A percentile compares a stretch with the other conserved stretches of the same genome.
Conservation (phyloP, 371 early-diverging fungal species). For the Thermomucor indicae-seudaticae region DNA sequence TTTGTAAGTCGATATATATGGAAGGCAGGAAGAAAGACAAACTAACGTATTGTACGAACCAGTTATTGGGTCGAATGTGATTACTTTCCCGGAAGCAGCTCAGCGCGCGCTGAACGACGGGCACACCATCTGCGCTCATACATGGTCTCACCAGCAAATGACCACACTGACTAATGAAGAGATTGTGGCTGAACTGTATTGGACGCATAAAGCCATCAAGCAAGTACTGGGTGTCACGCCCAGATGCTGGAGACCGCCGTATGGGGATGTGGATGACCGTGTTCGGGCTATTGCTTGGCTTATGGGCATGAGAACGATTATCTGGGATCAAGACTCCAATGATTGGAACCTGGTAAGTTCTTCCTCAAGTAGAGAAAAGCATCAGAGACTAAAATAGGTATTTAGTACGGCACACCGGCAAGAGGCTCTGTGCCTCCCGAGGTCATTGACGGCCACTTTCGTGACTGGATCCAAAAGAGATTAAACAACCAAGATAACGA, state of each 20-base stretch:
- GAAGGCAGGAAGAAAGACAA: neutral
- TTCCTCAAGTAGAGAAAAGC: neutral
- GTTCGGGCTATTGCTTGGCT: constrained; percentile 50
- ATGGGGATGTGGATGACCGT: constrained; percentile 53
- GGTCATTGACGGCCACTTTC: constrained; percentile 29
- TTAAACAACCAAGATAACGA: constrained; percentile 18
- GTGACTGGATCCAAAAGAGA: constrained; percentile 32
- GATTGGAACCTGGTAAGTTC: constrained; percentile 28
- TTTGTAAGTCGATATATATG: constrained; percentile 12
- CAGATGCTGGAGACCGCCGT: constrained; percentile 57
- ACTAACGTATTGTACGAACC: neutral
- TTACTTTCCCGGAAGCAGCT: constrained; percentile 28
- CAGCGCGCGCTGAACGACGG: constrained; percentile 34
- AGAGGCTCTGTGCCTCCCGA: constrained; percentile 18
- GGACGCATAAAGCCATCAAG: constrained; percentile 49
- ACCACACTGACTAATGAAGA: constrained; percentile 49
- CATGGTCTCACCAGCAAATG: constrained; percentile 59
- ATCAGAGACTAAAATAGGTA: neutral
- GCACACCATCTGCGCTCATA: constrained; percentile 41
- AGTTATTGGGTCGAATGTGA: constrained; percentile 36
- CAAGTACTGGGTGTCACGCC: constrained; percentile 51
- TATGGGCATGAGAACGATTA: constrained; percentile 43
- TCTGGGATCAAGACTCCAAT: constrained; percentile 35
- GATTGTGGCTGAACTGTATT: constrained; percentile 56
- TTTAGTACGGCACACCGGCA: constrained; percentile 22